These are phyloP conservation scores for Ascochyta fabae DNA, from an alignment of 2,329 filamentous ascomycete species.

Conservation along the genomic window DNA sequence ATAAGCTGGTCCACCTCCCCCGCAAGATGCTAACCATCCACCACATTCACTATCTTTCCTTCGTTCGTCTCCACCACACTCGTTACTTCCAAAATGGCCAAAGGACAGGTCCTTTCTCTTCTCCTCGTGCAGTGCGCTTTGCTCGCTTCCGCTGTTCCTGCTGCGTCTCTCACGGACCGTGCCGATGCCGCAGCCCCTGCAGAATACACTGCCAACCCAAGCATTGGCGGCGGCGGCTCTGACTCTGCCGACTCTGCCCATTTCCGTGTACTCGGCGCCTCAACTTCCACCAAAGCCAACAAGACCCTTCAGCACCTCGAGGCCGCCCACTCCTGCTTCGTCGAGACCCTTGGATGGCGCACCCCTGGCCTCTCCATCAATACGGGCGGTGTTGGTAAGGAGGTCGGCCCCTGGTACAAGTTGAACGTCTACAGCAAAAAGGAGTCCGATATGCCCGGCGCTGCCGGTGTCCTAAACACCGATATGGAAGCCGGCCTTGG, in stretches of 20 bases:
- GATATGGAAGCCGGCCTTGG: constrained; percentile 50
- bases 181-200: constrained; percentile 15
- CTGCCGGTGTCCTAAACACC: constrained; percentile 54
- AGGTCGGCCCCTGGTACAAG: constrained; percentile 54
- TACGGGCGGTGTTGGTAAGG: constrained; percentile 22
- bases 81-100: constrained; percentile 10
- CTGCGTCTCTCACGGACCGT: background rate
- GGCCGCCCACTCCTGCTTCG: constrained; percentile 47
- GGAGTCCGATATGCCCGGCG: constrained; percentile 42
- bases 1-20: background rate
- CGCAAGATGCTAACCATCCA: background rate
- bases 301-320: constrained; percentile 53
- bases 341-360: constrained; percentile 27
- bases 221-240: constrained; percentile 20
- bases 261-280: constrained; percentile 50
- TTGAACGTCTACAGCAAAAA: constrained; percentile 52
- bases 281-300: constrained; percentile 35
- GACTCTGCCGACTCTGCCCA: constrained; percentile 37
- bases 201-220: constrained; percentile 20
- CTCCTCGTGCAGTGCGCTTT: constrained; percentile 7
- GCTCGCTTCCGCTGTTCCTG: constrained; percentile 5
- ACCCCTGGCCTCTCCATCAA: constrained; percentile 32
- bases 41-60: background rate
- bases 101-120: constrained; percentile 5
- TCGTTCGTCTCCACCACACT: constrained; percentile 2